phyloP scores from a whole-genome alignment of 169 alveolate genomes.

The Neospora caninum region DNA sequence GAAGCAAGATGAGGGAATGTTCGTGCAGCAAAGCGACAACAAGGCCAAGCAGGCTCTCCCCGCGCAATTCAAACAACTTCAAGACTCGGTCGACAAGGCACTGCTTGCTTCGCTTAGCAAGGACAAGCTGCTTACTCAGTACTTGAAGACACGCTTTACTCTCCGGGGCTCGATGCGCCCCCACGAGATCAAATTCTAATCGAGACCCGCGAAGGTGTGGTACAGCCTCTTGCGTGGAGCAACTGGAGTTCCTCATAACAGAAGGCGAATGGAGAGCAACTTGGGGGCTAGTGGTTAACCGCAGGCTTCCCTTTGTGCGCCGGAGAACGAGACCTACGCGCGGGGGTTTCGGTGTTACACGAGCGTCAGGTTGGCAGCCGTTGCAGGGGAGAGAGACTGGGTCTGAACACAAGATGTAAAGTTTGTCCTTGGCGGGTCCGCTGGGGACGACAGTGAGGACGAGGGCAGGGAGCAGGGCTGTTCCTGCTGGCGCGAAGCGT shows the following conservation, averaged over 20 bases:
- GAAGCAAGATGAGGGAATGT: constrained; percentile 43
- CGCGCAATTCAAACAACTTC: constrained; percentile 36
- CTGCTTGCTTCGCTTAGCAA: constrained; percentile 52
- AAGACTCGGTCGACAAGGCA: constrained; percentile 55
- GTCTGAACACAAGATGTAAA: too few species aligned
- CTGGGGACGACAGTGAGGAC: neutral
- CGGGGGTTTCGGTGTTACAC: neutral
- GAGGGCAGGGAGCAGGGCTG: neutral
- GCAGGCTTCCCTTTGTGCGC: neutral
- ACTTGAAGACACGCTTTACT: constrained; percentile 73
- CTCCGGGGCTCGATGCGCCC: constrained; percentile 70
- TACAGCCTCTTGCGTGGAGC: neutral
- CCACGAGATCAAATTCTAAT: constrained; percentile 74
- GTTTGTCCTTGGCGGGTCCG: neutral
- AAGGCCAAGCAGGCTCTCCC: constrained; percentile 35
- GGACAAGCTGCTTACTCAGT: constrained; percentile 68
- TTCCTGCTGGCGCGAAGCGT: neutral
- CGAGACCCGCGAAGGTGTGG: neutral
- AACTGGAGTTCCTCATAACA: neutral
- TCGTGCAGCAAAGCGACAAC: constrained; percentile 47
- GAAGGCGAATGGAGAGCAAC: neutral
- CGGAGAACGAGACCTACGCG: neutral
- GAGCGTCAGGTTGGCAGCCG: neutral
- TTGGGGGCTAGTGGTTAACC: neutral
- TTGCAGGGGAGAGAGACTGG: neutral